Base-by-base conservation (phyloP, 1,284 basidiomycete genomes). In the Boletus semigastroideus region DNA sequence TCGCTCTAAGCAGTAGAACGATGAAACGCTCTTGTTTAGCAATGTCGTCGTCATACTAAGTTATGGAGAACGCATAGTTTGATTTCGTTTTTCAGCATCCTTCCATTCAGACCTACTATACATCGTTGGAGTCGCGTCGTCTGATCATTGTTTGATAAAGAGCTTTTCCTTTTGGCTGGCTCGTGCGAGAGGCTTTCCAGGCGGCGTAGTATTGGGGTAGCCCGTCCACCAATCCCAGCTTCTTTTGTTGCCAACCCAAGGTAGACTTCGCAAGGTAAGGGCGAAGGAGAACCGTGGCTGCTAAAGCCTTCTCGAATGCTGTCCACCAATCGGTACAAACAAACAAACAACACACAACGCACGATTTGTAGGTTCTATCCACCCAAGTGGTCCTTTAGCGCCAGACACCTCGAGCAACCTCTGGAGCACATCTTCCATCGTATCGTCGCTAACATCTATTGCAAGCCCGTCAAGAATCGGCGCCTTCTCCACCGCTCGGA, bases 191-290 rank as follows among this genome's bases (percentile, higher is more conserved):
- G 13, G 61, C 64, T 42, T 56, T 52, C 53, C 54, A 68, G 4
- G 58, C 56, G 11, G 56, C 51, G 36, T 56, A 64, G 46, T 66
- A 66, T 38, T 55, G 13, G 3, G 48, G 28, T 17, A 67, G 48
- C 3, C 58, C 62, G 14, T 66, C 64, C 5, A 53, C 53, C 27
- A 66, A 46, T 9, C 62, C 56, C 2, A 52, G 48, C 30, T 67
- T 67, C 39, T 56, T 57, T 27, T 47, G 61, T 22, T 56, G 52
- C 64, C 64, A 66, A 25, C 61, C 64, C 28, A 66, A 42, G 17
- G 66, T 52, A 7, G 61, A 55, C 27, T 53, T 59, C 10, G 58
- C 61, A 37, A 66, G 55, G 41, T 55, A 59, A 10, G 65, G 63
- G 4, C 61, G 59, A 20, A 56, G 3, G 16, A 64, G 55, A 27